phyloP scores from a whole-genome alignment of 148 eudicot species.

The Gaultheria prostrata region DNA sequence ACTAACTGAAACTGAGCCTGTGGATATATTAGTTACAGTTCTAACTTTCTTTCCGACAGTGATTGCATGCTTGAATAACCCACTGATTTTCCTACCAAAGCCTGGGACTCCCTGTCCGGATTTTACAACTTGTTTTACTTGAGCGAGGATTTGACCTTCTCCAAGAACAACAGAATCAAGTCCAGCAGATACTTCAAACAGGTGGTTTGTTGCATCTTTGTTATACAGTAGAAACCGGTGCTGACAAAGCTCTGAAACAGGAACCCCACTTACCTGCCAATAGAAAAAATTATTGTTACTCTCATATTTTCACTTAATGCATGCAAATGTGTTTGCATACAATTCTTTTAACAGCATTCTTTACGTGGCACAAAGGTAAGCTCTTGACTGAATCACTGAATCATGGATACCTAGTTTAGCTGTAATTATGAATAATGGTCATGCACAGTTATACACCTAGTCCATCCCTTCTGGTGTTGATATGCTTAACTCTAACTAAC shows the following conservation, averaged over 20 bases:
- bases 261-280: slow-evolving; percentile 47
- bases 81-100: slow-evolving; percentile 48
- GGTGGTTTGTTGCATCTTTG: slow-evolving; percentile 40
- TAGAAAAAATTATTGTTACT: not conserved
- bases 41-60: slow-evolving; percentile 55
- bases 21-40: slow-evolving; percentile 46
- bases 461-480: not conserved
- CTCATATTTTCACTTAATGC: not conserved
- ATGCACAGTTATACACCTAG: not conserved
- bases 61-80: slow-evolving; percentile 51
- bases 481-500: not conserved
- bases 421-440: not conserved
- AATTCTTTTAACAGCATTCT: not conserved
- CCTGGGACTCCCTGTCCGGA: slow-evolving; percentile 44
- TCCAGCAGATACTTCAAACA: slow-evolving; percentile 56
- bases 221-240: slow-evolving; percentile 48
- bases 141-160: slow-evolving; percentile 58
- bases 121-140: slow-evolving; percentile 53
- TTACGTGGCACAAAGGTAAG: not conserved
- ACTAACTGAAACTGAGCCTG: slow-evolving; percentile 57
- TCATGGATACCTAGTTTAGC: not conserved
- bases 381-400: not conserved
- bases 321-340: not conserved
- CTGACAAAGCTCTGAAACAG: slow-evolving; percentile 39
- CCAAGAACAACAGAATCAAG: slow-evolving; percentile 57